Base-by-base conservation (phyloP, 2,329 filamentous ascomycete genomes). In the Arthrobotrys sphaeroides region DNA sequence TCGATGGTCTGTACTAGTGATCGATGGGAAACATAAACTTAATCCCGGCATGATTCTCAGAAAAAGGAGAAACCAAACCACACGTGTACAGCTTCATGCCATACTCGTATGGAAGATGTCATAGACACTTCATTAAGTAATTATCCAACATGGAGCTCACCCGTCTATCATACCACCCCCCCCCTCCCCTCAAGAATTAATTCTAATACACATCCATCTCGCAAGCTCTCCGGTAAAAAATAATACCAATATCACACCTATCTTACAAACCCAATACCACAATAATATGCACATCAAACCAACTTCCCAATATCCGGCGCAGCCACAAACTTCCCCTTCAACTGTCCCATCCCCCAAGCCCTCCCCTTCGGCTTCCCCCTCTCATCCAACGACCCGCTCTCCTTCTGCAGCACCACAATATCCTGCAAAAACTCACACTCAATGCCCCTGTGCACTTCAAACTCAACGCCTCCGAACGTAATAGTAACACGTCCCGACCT, bases 311-410 rank as follows among this genome's bases (percentile, higher is more conserved):
- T 74, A 80, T 90, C 85, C 12, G 88, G 88, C 59, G 84, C 86
- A 33, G 89, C 86, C 1, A 90, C 87, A 79, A 90, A 89, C 81
- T 89, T 90, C 64, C 87, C 87, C 81, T 86, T 87, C n/a, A 90
- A 84, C 78, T 88, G 85, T 6, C 88, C 88, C 83, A 90, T 86
- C 1, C 85, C 85, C 85, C 38, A 86, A 84, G 77, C 79, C 1
- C 77, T 72, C 12, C 78, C 79, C 65, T 79, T 79, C 12, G 65
- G 77, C 38, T 36, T 77, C 28, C 78, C 79, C 33, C 78, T 78
- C 57, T 80, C 76, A 45, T 79, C 76, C 12, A 78, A 51, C 38
- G 76, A 66, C 28, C 77, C 75, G 26, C 75, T 77, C 12, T 77
- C 79, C 53, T 78, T 62, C 72, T 79, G 78, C 80, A 80, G 51